phyloP scores from a whole-genome alignment of 129 eudicot genomes.

The Tagetes erecta region DNA sequence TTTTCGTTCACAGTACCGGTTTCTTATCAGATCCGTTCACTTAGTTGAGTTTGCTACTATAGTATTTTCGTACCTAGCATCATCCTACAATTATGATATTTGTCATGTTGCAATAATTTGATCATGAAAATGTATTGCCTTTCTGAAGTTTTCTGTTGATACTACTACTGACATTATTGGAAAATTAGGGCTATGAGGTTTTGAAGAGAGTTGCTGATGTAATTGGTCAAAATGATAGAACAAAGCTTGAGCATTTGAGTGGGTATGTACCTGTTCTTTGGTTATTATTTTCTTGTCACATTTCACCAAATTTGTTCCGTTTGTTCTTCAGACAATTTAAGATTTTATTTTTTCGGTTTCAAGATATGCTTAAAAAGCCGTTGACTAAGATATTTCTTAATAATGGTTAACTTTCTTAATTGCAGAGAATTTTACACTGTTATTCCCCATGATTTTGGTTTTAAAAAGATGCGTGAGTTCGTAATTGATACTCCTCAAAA shows the following conservation, averaged over 20 bases:
- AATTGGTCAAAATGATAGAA: conserved; percentile 60
- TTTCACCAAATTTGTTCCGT: neutral
- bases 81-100: neutral
- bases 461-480: conserved; percentile 87
- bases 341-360: conserved; percentile 2
- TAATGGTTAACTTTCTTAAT: conserved; percentile 14
- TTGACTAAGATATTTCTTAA: neutral
- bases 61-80: neutral
- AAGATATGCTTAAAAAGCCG: neutral
- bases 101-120: conserved; percentile 7
- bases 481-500: conserved; percentile 96
- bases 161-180: conserved; percentile 1
- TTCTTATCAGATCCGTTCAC: neutral
- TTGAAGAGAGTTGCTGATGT: conserved; percentile 93
- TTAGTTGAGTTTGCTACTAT: neutral
- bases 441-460: conserved; percentile 98
- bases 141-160: conserved; percentile 14
- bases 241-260: conserved; percentile 77
- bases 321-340: neutral
- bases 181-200: conserved; percentile 77
- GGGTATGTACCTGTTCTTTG: conserved; percentile 51
- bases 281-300: neutral
- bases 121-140: conserved; percentile 6
- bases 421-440: conserved; percentile 95
- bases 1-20: conserved; percentile 3